Base-by-base conservation (phyloP, 23 red algal species). In the Gracilaria domingensis region DNA sequence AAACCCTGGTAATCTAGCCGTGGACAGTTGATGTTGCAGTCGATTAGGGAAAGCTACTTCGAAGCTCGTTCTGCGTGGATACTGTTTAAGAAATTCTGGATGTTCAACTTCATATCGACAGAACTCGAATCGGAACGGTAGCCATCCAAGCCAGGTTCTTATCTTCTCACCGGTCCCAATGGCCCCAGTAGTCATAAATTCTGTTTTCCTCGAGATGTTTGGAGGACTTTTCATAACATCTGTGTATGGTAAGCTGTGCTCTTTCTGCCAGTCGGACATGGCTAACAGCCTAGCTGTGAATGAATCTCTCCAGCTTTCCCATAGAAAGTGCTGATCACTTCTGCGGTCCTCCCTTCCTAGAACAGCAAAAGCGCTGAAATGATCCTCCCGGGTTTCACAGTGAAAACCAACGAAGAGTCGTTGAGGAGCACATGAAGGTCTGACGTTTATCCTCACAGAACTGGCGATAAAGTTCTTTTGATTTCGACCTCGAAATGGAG, bases 301-400 rank as follows among this genome's bases (percentile, higher is more conserved):
- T 16, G 87, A 34, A 81, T 90, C 87, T 62, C 87, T 55, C 87
- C 87, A 90, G 40, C 33, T 32, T 65, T 79, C 58, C 87, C 87
- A 90, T 44, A 64, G n/a, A 58, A 90, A 90, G 40, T 18, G 17
- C 0, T 51, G 18, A 58, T 90, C 87, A 11, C 26, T 58, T 57
- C 35, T 55, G 59, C 1, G 16, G n/a, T 90, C 87, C 21, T 75
- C 48, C 49, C 67, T 88, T 76, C 44, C 71, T 26, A 76, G 67
- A 6, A 47, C 17, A 23, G 84, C 67, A 42, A 42, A 50, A 42
- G 69, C 84, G n/a, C 13, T 88, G 45, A 61, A 49, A 39, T 32
- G 23, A 34, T 34, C 66, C 9, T 21, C 21, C 40, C 13, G 20
- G 0, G 8, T 61, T 33, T 76, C 53, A 56, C 38, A 78, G 16